These are phyloP conservation scores for Chaetomium olivaceum DNA, from an alignment of 2,329 filamentous ascomycete species.

Conservation along the genomic window DNA sequence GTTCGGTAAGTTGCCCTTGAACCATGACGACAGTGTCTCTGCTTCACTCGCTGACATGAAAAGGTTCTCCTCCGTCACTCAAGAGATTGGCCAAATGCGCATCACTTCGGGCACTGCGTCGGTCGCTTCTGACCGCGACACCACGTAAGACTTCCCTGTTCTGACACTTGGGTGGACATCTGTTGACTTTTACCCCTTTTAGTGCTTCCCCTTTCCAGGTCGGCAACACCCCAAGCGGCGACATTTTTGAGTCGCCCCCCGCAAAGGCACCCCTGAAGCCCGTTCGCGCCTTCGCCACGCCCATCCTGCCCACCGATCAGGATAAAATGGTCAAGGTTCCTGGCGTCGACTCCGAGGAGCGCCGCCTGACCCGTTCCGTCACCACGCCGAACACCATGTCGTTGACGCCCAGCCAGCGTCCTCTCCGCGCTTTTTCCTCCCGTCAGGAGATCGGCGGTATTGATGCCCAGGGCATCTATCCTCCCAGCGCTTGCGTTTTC, in stretches of 20 bases:
- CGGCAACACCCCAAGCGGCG: conserved; percentile 22
- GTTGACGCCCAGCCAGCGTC: conserved; percentile 21
- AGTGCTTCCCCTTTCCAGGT: conserved; percentile 23
- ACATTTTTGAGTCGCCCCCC: conserved; percentile 22
- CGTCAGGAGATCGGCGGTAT: conserved; percentile 31
- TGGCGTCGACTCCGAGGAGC: background rate
- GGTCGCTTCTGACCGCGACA: background rate
- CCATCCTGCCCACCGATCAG: background rate
- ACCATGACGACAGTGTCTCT: background rate
- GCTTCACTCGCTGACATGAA: conserved; percentile 6
- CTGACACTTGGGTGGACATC: background rate
- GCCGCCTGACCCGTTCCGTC: conserved; percentile 14
- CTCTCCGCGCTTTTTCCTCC: conserved; percentile 28
- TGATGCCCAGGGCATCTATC: conserved; percentile 55
- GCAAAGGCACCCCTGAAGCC: background rate
- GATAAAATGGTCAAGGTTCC: background rate
- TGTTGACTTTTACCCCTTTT: conserved; percentile 3
- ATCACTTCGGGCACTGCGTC: conserved; percentile 13
- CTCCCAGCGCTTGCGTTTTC: conserved; percentile 61
- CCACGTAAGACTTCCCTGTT: conserved; percentile 2
- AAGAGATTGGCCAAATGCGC: conserved; percentile 17
- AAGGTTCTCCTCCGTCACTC: conserved; percentile 21
- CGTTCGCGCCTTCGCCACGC: background rate
- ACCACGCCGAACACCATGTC: conserved; percentile 8
- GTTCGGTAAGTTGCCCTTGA: conserved; percentile 17